phyloP scores from a whole-genome alignment of 73 alveolate genomes.

The Paraurostyla sp. region DNA sequence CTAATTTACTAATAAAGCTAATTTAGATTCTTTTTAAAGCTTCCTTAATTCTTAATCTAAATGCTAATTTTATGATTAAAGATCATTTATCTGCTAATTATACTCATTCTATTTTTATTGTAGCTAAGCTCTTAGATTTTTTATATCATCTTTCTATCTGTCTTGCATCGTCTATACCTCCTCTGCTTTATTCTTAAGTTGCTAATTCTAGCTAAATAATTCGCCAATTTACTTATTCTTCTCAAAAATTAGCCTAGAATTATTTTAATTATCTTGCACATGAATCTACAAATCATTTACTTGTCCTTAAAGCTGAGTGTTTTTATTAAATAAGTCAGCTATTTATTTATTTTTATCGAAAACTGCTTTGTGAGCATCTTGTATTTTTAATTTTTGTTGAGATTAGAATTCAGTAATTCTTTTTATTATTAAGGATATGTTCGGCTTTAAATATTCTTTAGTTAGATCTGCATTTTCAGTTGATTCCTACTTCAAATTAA shows the following conservation, averaged over 20 bases:
- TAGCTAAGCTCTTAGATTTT: background rate
- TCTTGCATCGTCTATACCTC: background rate
- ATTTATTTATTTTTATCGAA: constrained; percentile 54
- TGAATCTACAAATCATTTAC: background rate
- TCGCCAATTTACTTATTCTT: constrained; percentile 31
- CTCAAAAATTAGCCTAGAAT: constrained; percentile 23
- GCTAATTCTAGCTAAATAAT: constrained; percentile 15
- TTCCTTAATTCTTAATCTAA: background rate
- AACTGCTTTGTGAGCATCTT: constrained; percentile 58
- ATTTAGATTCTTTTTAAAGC: background rate
- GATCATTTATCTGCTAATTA: background rate
- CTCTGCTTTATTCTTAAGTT: background rate
- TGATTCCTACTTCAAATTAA: background rate
- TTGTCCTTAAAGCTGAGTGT: background rate
- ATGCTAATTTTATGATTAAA: background rate
- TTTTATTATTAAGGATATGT: background rate
- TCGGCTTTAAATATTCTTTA: background rate
- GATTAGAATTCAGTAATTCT: background rate
- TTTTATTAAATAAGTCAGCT: background rate
- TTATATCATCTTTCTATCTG: background rate
- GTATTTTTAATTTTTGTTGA: background rate
- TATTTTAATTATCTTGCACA: background rate
- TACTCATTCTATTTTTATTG: background rate
- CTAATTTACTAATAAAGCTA: background rate
- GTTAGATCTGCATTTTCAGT: background rate